A percentile compares a stretch with the other conserved stretches of the same genome.
Evolutionary conservation across 2,329 filamentous ascomycete species (phyloP).

Genomic region (Thielaviopsis euricoi): DNA sequence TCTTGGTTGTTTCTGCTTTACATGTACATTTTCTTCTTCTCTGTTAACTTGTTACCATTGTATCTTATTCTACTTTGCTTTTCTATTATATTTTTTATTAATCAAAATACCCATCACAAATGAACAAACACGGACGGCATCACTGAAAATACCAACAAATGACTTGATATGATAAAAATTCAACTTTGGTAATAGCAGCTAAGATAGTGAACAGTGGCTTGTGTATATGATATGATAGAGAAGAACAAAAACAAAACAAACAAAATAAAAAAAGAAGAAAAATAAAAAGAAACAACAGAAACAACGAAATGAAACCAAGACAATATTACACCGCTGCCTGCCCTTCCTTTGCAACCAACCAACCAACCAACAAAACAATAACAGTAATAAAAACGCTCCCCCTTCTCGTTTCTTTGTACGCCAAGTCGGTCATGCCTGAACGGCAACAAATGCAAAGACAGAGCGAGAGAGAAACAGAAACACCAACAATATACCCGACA

Average conservation of each 20-base stretch:
- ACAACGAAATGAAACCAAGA: not conserved
- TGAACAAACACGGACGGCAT: no score
- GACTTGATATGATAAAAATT: no score
- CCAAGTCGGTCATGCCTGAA: no score
- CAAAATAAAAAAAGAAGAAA: not conserved
- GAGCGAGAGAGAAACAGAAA: constrained; percentile 1
- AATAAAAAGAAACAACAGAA: not conserved
- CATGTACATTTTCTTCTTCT: not conserved
- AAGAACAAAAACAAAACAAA: not conserved
- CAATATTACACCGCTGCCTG: constrained; percentile 2
- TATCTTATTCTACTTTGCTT: not conserved
- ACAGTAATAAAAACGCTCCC: no score
- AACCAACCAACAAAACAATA: constrained; percentile 2
- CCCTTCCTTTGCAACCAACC: not conserved
- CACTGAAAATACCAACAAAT: no score
- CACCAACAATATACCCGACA: not conserved
- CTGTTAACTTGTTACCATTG: not conserved
- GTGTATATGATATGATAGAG: not conserved
- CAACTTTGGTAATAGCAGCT: no score
- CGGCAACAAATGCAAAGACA: no score
- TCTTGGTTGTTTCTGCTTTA: not conserved
- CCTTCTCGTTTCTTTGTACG: no score
- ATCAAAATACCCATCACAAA: no score
- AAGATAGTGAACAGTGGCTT: no score
- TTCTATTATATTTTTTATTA: no score